These are phyloP conservation scores for Vitis hybrid DNA, from an alignment of 177 flowering plant species.

Conservation along the genomic window DNA sequence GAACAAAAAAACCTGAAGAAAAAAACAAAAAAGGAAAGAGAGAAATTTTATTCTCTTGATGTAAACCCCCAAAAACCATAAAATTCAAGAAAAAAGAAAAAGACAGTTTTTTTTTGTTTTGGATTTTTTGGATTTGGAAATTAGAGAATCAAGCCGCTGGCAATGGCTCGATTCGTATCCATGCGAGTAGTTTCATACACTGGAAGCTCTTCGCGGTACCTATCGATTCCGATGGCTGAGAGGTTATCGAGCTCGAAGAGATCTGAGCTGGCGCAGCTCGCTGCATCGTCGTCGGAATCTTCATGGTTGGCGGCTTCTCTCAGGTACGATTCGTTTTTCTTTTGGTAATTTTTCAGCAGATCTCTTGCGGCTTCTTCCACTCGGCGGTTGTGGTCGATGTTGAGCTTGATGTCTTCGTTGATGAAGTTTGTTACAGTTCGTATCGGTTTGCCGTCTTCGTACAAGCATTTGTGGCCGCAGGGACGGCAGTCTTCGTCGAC, in stretches of 20 bases:
- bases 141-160: conserved; percentile 63
- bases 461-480: conserved; percentile 51
- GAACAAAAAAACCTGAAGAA: neutral
- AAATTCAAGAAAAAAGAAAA: conserved; percentile 9
- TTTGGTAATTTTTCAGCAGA: conserved; percentile 46
- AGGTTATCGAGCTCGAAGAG: conserved; percentile 87
- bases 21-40: conserved; percentile 2
- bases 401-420: conserved; percentile 33
- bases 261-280: conserved; percentile 85
- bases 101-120: neutral
- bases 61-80: conserved; percentile 55
- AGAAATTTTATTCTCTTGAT: conserved; percentile 28
- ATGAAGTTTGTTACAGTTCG: neutral
- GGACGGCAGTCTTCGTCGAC: conserved; percentile 60
- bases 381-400: conserved; percentile 42
- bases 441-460: conserved; percentile 11
- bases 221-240: conserved; percentile 53
- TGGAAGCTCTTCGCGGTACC: conserved; percentile 82
- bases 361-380: conserved; percentile 54
- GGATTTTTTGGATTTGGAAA: conserved; percentile 4
- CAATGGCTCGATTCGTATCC: conserved; percentile 67
- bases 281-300: conserved; percentile 40
- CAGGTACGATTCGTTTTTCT: conserved; percentile 19
- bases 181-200: conserved; percentile 89
- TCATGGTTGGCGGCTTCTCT: conserved; percentile 15